Conservation (phyloP, 805 yeast species). For the Candida manassasensis region DNA sequence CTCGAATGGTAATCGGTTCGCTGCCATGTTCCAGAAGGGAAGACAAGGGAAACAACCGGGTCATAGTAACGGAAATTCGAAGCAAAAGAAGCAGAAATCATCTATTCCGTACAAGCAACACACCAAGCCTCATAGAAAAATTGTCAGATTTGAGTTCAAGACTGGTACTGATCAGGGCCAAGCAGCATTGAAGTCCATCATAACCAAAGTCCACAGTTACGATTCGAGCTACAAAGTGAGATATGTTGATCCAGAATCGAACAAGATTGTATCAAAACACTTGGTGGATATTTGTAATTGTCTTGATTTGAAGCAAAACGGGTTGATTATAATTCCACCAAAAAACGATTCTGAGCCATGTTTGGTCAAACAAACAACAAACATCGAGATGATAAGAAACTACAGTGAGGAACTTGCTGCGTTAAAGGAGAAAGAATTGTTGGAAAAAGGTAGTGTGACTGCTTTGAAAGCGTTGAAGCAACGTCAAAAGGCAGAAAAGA, state of each 20-base stretch:
- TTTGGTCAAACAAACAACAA: constrained; percentile 21
- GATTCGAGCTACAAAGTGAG: constrained; percentile 21
- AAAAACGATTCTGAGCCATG: constrained; percentile 18
- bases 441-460: constrained; percentile 29
- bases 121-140: constrained; percentile 5
- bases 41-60: background rate
- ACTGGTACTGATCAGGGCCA: constrained; percentile 26
- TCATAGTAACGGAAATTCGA: background rate
- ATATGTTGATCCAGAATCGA: constrained; percentile 20
- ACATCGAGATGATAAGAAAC: constrained; percentile 28
- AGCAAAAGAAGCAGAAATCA: background rate
- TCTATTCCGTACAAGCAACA: background rate
- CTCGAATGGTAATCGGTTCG: background rate
- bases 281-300: constrained; percentile 30
- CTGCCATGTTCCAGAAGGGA: background rate
- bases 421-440: constrained; percentile 24
- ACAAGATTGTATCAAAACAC: constrained; percentile 17
- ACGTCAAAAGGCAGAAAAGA: constrained; percentile 29
- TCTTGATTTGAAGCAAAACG: constrained; percentile 21
- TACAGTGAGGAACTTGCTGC: constrained; percentile 31
- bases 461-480: constrained; percentile 24
- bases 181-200: constrained; percentile 22
- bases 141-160: constrained; percentile 16
- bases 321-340: constrained; percentile 19
- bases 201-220: constrained; percentile 15